A percentile compares a stretch with the other conserved stretches of the same genome.
These are phyloP conservation scores for Zalerion maritima DNA, from an alignment of 495 filamentous ascomycete species.

Conservation along the genomic window DNA sequence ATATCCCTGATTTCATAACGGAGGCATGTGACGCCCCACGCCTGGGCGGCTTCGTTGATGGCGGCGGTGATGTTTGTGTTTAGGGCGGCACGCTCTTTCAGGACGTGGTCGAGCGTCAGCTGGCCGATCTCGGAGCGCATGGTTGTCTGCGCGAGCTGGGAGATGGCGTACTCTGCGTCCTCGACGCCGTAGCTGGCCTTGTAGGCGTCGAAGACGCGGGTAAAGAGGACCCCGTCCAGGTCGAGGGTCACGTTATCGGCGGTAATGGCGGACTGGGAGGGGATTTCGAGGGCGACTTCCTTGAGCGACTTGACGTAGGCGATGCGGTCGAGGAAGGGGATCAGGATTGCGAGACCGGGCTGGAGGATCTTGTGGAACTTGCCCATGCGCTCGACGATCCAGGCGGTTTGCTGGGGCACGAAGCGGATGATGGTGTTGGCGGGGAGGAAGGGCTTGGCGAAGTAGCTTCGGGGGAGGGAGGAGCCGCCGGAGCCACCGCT, in stretches of 20 bases:
- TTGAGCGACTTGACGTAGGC: constrained; percentile 96
- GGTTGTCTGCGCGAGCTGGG: constrained; percentile 92
- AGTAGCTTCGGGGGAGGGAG: constrained; percentile 36
- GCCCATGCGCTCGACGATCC: constrained; percentile 99
- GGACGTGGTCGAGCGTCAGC: constrained; percentile 87
- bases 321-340: constrained; percentile 89
- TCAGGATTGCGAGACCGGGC: constrained; percentile 76
- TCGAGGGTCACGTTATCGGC: constrained; percentile 97
- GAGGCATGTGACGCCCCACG: constrained; percentile 91
- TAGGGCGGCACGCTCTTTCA: constrained; percentile 88
- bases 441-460: constrained; percentile 49
- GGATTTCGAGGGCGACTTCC: constrained; percentile 90
- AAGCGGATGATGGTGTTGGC: constrained; percentile 93
- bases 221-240: constrained; percentile 89
- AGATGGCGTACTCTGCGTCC: constrained; percentile 97
- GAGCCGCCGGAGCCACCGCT: constrained; percentile 12
- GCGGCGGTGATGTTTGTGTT: constrained; percentile 96
- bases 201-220: constrained; percentile 90
- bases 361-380: constrained; percentile 86
- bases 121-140: constrained; percentile 98
- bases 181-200: constrained; percentile 98
- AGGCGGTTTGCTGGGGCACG: constrained; percentile 96
- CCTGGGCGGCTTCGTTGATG: constrained; percentile 93
- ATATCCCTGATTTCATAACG: constrained; percentile 98
- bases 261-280: constrained; percentile 90